phyloP scores from a whole-genome alignment of 768 basidiomycete genomes.

The Gloeostereum incarnatum region DNA sequence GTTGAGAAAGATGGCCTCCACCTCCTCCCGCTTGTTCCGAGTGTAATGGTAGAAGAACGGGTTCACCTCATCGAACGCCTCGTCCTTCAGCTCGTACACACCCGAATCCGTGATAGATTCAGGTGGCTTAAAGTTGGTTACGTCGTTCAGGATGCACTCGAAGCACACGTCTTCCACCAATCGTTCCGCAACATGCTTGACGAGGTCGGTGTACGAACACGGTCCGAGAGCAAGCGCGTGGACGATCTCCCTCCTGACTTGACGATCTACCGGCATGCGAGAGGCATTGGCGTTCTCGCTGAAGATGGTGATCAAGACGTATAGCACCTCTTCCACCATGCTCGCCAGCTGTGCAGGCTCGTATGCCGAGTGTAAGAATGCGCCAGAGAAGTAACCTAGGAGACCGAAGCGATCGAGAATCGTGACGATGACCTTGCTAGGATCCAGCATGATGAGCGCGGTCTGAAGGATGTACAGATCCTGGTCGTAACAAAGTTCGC shows the following conservation, averaged over 20 bases:
- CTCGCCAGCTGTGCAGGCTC: slow-evolving; percentile 63
- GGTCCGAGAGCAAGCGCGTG: slow-evolving; percentile 87
- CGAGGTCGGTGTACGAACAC: slow-evolving; percentile 83
- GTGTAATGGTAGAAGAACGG: slow-evolving; percentile 96
- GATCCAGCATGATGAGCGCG: slow-evolving; percentile 69
- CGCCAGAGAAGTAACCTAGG: slow-evolving; percentile 68
- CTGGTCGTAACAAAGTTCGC: slow-evolving; percentile 95
- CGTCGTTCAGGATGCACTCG: slow-evolving; percentile 65
- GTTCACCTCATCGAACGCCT: slow-evolving; percentile 79
- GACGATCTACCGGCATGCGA: slow-evolving; percentile 50
- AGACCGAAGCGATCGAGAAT: slow-evolving; percentile 89
- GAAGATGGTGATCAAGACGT: slow-evolving; percentile 78
- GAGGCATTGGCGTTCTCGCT: slow-evolving; percentile 74
- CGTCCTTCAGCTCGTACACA: slow-evolving; percentile 81
- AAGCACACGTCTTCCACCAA: slow-evolving; percentile 79
- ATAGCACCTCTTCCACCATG: slow-evolving; percentile 90
- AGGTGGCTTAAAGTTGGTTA: slow-evolving; percentile 77
- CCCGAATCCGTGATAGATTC: slow-evolving; percentile 74
- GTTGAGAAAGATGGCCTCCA: slow-evolving; percentile 63
- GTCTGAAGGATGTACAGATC: slow-evolving; percentile 88
- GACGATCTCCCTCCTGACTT: slow-evolving; percentile 78
- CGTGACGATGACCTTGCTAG: slow-evolving; percentile 70
- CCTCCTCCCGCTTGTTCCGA: slow-evolving; percentile 88
- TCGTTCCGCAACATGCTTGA: slow-evolving; percentile 85
- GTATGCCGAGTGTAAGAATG: slow-evolving; percentile 47